These are phyloP conservation scores for Hortiboletus rubellus DNA, from an alignment of 1,284 basidiomycete genomes.

Conservation along the genomic window DNA sequence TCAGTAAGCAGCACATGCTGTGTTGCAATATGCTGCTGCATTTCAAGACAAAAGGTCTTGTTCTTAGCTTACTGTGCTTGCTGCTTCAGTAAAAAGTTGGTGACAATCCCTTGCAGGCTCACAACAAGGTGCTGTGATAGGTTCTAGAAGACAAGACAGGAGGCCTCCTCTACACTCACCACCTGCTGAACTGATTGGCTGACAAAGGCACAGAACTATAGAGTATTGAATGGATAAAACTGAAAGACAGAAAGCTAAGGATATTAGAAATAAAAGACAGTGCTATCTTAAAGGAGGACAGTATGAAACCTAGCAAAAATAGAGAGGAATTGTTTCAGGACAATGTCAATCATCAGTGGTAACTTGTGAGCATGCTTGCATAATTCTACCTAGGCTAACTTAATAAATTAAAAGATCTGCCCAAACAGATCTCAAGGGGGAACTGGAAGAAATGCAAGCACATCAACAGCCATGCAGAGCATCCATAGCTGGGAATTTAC, in stretches of 20 bases:
- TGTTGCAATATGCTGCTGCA: too few species aligned
- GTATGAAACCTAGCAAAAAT: neutral
- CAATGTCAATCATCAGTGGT: neutral
- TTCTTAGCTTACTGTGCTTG: too few species aligned
- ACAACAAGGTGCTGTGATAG: conserved; percentile 1
- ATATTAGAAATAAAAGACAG: conserved; percentile 21
- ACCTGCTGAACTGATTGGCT: conserved; percentile 7
- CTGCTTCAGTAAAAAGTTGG: too few species aligned
- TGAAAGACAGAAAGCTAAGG: conserved; percentile 4
- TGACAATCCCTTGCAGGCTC: too few species aligned
- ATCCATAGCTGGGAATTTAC: too few species aligned
- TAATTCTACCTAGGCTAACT: too few species aligned
- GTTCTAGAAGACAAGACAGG: conserved; percentile 14
- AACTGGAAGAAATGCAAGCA: too few species aligned
- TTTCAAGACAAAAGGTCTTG: too few species aligned
- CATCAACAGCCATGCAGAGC: too few species aligned
- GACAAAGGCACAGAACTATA: conserved; percentile 22
- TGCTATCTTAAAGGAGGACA: conserved; percentile 32
- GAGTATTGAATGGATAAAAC: conserved; percentile 21
- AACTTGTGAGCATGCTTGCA: too few species aligned
- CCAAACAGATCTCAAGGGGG: too few species aligned
- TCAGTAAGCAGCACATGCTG: conserved; percentile 1
- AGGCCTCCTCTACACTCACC: conserved; percentile 13
- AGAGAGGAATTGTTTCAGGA: neutral
- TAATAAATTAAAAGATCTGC: too few species aligned